phyloP scores from a whole-genome alignment of 2,329 filamentous ascomycete species.

The Trichoderma sp. region DNA sequence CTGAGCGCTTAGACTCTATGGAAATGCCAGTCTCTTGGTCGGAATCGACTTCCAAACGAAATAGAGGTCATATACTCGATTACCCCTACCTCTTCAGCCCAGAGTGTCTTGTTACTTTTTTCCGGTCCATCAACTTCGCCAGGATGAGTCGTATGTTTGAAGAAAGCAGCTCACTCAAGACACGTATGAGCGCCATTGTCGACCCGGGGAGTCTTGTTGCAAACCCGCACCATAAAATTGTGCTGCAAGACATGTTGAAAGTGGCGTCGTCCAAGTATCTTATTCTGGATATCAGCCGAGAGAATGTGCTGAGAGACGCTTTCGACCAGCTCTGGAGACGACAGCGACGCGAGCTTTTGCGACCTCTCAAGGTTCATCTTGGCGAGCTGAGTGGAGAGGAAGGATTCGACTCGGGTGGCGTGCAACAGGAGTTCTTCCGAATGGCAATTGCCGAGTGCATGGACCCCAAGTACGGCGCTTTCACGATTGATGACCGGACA shows the following conservation, averaged over 20 bases:
- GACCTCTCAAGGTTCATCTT: conserved; percentile 85
- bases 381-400: conserved; percentile 82
- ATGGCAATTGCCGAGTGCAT: conserved; percentile 79
- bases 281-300: conserved; percentile 67
- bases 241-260: conserved; percentile 63
- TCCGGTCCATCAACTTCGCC: conserved; percentile 84
- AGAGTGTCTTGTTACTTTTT: conserved; percentile 74
- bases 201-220: conserved; percentile 57
- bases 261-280: conserved; percentile 71
- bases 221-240: conserved; percentile 59
- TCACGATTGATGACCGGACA: conserved; percentile 74
- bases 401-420: conserved; percentile 89
- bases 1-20: conserved; percentile 73
- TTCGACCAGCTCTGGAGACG: conserved; percentile 90
- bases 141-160: conserved; percentile 82
- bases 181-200: conserved; percentile 58
- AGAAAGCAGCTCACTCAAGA: conserved; percentile 61
- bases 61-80: conserved; percentile 73
- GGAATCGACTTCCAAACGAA: conserved; percentile 60
- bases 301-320: conserved; percentile 69
- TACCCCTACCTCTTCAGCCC: conserved; percentile 79
- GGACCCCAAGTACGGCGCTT: conserved; percentile 75
- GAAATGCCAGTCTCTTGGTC: conserved; percentile 75
- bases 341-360: conserved; percentile 76
- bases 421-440: conserved; percentile 95